Conservation (phyloP, 768 basidiomycete genomes). For the Fistulinella prunicolor region DNA sequence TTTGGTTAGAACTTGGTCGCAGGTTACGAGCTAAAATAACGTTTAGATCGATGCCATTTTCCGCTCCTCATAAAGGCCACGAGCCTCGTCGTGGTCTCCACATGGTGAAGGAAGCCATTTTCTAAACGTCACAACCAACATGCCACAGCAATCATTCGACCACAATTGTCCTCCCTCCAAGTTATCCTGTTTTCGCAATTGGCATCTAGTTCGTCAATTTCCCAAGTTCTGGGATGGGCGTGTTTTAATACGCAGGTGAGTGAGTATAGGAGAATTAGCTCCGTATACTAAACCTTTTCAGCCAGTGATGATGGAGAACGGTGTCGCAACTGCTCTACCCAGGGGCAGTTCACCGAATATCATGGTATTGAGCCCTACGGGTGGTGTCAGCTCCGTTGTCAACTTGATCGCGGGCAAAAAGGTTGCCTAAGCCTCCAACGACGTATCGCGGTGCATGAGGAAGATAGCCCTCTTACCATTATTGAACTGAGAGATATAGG, state of each 20-base stretch:
- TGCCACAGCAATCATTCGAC: no score
- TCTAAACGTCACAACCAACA: slow-evolving; percentile 5
- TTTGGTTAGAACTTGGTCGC: no score
- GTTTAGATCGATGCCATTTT: no score
- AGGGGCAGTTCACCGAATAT: slow-evolving; percentile 13
- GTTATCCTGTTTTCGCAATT: no score
- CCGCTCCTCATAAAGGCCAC: slow-evolving; percentile 10
- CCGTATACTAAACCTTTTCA: slow-evolving; percentile 5
- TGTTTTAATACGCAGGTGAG: slow-evolving; percentile 20
- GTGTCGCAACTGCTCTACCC: neutral
- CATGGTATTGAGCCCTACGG: slow-evolving; percentile 25
- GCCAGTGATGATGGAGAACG: slow-evolving; percentile 4
- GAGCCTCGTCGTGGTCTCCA: slow-evolving; percentile 3
- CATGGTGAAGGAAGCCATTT: slow-evolving; percentile 9
- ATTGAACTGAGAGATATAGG: slow-evolving; percentile 12
- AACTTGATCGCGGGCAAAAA: slow-evolving; percentile 27
- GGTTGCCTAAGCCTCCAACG: slow-evolving; percentile 19
- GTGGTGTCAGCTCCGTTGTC: slow-evolving; percentile 30
- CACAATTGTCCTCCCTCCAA: no score
- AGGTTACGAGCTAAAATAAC: no score
- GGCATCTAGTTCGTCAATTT: no score
- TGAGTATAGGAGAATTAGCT: neutral
- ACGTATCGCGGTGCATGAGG: slow-evolving; percentile 17
- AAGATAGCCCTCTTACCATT: slow-evolving; percentile 12
- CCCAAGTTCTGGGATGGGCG: slow-evolving; percentile 7